phyloP scores from a whole-genome alignment of 805 yeast species.

The Lipomyces anomalus region DNA sequence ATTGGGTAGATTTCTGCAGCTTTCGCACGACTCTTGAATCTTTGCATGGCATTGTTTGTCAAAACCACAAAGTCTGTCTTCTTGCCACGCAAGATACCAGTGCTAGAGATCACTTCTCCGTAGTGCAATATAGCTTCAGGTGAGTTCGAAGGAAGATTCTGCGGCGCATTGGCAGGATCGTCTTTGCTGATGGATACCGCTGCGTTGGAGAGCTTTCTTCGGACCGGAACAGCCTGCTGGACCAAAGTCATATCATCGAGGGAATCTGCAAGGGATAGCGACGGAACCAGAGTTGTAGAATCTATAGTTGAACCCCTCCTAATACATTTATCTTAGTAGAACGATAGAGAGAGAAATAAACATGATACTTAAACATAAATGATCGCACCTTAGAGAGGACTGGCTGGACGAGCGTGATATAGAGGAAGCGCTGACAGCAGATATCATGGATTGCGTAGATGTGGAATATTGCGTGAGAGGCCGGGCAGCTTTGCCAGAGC shows the following conservation, averaged over 20 bases:
- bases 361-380: too few relatives aligned
- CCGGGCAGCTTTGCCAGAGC: too few relatives aligned
- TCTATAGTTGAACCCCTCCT: background rate
- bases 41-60: constrained; percentile 20
- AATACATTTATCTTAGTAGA: background rate
- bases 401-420: background rate
- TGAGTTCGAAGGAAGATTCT: background rate
- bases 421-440: background rate
- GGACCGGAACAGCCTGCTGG: background rate
- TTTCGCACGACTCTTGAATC: constrained; percentile 19
- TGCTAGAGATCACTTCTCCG: constrained; percentile 25
- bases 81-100: constrained; percentile 26
- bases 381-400: too few relatives aligned
- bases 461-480: too few relatives aligned
- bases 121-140: background rate
- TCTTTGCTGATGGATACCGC: background rate
- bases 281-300: background rate
- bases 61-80: constrained; percentile 24
- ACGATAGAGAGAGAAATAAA: background rate
- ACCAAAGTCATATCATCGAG: background rate
- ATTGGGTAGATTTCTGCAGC: constrained; percentile 15
- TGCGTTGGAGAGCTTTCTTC: background rate
- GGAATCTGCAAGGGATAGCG: background rate
- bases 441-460: background rate
- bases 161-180: background rate